Evolutionary conservation across 1,284 basidiomycete species (phyloP).

Genomic region (Cryptococcus floricola): DNA sequence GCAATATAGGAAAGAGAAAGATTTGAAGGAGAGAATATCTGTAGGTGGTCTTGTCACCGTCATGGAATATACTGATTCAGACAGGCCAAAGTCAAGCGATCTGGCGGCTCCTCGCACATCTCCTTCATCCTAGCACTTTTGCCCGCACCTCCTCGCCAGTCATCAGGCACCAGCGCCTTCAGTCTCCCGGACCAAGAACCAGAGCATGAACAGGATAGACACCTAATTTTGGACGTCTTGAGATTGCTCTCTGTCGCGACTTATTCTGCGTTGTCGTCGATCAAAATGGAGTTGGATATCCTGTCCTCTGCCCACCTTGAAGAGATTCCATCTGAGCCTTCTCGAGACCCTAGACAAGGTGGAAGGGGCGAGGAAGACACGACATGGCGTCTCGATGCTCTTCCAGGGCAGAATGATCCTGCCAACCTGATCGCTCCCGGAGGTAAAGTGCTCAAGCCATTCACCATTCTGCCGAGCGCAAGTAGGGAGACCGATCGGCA

Average conservation of each 20-base stretch:
- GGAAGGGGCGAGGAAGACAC: conserved; percentile 49
- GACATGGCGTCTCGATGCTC: conserved; percentile 72
- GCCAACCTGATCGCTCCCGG: conserved; percentile 64
- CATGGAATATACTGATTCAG: background rate
- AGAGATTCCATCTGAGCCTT: conserved; percentile 16
- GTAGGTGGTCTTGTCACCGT: conserved; percentile 49
- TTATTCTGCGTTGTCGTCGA: conserved; percentile 62
- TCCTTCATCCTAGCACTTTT: conserved; percentile 34
- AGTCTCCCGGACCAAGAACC: conserved; percentile 51
- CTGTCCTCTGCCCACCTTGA: conserved; percentile 54
- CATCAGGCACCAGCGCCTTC: conserved; percentile 38
- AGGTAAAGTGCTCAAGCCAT: conserved; percentile 79
- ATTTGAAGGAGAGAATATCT: conserved; percentile 65
- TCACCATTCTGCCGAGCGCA: conserved; percentile 80
- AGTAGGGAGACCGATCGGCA: conserved; percentile 57
- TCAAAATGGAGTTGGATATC: conserved; percentile 70
- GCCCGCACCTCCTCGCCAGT: conserved; percentile 10
- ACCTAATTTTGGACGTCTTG: conserved; percentile 64
- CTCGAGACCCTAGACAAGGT: conserved; percentile 35
- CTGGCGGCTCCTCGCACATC: conserved; percentile 11
- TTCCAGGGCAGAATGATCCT: conserved; percentile 42
- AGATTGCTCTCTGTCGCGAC: conserved; percentile 70
- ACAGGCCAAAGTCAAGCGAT: background rate
- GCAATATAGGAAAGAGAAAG: conserved; percentile 80
- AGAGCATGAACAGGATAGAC: conserved; percentile 47